Percentiles rank a stretch among this genome's conserved stretches.
Conservation (phyloP, 2,329 filamentous ascomycete species). For the Calonectria pteridis region DNA sequence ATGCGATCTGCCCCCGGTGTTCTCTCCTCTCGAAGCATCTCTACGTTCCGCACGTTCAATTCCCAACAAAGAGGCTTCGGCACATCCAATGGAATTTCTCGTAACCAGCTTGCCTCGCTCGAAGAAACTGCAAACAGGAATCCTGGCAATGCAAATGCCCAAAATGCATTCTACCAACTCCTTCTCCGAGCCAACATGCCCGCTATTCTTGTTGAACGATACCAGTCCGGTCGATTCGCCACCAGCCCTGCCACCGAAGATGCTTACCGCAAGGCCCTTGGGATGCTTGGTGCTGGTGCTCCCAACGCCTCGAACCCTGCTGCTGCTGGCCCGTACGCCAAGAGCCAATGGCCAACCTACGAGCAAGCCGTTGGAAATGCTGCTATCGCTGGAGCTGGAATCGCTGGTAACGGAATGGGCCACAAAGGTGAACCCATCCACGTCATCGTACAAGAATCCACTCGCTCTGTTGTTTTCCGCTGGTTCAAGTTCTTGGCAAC, state of each 20-base stretch:
- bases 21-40: constrained; percentile 35
- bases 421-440: constrained; percentile 89
- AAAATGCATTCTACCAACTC: constrained; percentile 94
- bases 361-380: constrained; percentile 48
- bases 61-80: constrained; percentile 54
- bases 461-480: constrained; percentile 83
- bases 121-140: constrained; percentile 96
- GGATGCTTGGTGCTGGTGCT: constrained; percentile 48
- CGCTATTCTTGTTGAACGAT: constrained; percentile 90
- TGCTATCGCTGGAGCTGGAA: constrained; percentile 39
- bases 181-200: constrained; percentile 94
- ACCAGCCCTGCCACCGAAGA: constrained; percentile 82
- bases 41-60: constrained; percentile 33
- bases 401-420: constrained; percentile 62
- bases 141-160: constrained; percentile 85
- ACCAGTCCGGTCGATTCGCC: constrained; percentile 88
- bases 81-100: constrained; percentile 63
- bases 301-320: constrained; percentile 41
- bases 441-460: constrained; percentile 93
- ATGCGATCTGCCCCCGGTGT: constrained; percentile 40
- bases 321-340: constrained; percentile 35
- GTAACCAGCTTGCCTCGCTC: constrained; percentile 81
- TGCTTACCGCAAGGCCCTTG: constrained; percentile 81
- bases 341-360: constrained; percentile 46
- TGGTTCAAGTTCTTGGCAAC: constrained; percentile 90